Conservation (phyloP, 352 stramenopile genomes). For the Phytopythium kandeliae region DNA sequence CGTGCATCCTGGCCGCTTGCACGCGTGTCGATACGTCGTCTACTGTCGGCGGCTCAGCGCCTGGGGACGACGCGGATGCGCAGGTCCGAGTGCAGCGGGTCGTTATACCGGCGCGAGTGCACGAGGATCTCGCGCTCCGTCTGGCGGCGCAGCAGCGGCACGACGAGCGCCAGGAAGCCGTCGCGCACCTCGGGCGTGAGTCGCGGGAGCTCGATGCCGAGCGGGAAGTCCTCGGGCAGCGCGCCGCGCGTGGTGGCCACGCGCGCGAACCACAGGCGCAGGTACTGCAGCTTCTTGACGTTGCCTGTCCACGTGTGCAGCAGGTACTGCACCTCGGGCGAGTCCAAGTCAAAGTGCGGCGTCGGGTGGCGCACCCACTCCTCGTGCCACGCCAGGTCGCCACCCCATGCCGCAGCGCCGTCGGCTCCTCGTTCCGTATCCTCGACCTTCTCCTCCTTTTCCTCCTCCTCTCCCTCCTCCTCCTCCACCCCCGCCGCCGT, state of each 20-base stretch:
- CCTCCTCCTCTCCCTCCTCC: too few relatives aligned
- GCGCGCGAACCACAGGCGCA: slow-evolving; percentile 60
- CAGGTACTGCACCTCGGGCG: slow-evolving; percentile 67
- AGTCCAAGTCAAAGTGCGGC: slow-evolving; percentile 67
- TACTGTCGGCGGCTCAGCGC: too few relatives aligned
- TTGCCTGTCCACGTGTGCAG: slow-evolving; percentile 62
- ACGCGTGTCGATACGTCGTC: too few relatives aligned
- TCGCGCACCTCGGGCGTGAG: slow-evolving; percentile 66
- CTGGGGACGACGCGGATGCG: slow-evolving; percentile 54
- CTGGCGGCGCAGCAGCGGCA: slow-evolving; percentile 72
- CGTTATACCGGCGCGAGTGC: slow-evolving; percentile 56
- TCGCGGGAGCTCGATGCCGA: slow-evolving; percentile 62
- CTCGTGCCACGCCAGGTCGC: slow-evolving; percentile 41
- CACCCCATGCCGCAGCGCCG: too few relatives aligned
- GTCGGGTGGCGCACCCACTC: slow-evolving; percentile 68
- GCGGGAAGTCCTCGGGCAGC: slow-evolving; percentile 46
- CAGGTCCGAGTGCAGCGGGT: slow-evolving; percentile 55
- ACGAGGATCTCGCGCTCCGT: slow-evolving; percentile 56
- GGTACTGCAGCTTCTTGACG: slow-evolving; percentile 58
- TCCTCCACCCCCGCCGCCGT: too few relatives aligned
- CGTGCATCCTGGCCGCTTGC: too few relatives aligned
- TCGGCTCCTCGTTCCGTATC: too few relatives aligned
- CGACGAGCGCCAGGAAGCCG: slow-evolving; percentile 66
- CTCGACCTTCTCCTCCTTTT: slow-evolving; percentile 11
- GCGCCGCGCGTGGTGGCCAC: slow-evolving; percentile 27